Evolutionary conservation across 192 early-diverging fungal species (phyloP), one percentile per base, ranked within the genome.

Genomic region (Coemansia sp.): DNA sequence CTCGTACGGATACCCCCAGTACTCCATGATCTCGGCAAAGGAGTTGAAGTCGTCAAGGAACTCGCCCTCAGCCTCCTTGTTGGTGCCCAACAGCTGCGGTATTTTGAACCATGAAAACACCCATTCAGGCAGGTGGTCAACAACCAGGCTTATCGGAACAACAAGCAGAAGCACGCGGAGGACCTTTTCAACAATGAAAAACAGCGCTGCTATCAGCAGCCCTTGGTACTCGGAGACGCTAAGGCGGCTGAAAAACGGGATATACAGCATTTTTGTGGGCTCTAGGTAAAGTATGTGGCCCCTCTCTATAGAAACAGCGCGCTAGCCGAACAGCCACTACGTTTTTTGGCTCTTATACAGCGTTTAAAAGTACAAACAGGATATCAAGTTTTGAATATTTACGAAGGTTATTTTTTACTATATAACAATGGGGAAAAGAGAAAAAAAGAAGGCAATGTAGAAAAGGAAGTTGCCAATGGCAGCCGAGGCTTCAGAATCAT

Each of bases 1-100:
- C 47, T 98, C 88, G 51, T 90, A 80, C 10, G 87, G 89, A 66
- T 92, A 95, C n/a, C 87, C 86, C 91, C 93, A 92, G 71, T 64
- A 73, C 21, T 78, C 69, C 69, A 82, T 74, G 19, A 85, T 77
- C 51, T 78, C 73, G 13, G 71, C 68, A 72, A 82, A 82, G 39
- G 80, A 82, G 52, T 69, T 74, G 48, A 82, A 82, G 64, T 82
- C 80, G 39, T 82, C 80, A n/a, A 82, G 61, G 9, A 82, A 66
- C 68, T 71, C 71, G 47, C 69, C 68, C 45, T 82, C 72, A 2
- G 65, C 75, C 26, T 74, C 69, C 42, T 65, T 82, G 56, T 72
- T 61, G 22, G 67, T 60, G 21, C 68, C 66, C 46, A 77, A 60
- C 13, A 82, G 40, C 58, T 66, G 68, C 39, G 74, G 80, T 6